phyloP scores from a whole-genome alignment of 805 yeast genomes.

The Kazachstania martiniae region DNA sequence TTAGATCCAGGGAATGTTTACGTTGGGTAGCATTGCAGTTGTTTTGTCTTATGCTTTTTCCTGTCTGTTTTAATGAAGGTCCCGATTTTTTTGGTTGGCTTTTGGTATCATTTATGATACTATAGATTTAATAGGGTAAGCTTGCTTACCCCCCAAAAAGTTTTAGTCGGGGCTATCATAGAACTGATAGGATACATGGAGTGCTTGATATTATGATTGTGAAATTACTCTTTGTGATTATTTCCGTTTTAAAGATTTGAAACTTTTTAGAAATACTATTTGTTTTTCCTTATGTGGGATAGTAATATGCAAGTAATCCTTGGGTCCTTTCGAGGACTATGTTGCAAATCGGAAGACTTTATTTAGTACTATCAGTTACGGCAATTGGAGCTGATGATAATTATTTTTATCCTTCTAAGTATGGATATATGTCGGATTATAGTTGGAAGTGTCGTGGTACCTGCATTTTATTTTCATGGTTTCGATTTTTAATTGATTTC shows the following conservation, averaged over 20 bases:
- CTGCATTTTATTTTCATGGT: constrained; percentile 13
- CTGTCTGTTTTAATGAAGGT: not conserved
- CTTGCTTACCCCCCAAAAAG: constrained; percentile 24
- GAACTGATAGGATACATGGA: not conserved
- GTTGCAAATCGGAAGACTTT: not conserved
- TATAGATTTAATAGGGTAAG: constrained; percentile 19
- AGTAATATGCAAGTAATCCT: not conserved
- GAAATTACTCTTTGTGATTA: not conserved
- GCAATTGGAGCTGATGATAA: not conserved
- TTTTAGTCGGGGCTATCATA: not conserved
- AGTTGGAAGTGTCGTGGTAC: constrained; percentile 24
- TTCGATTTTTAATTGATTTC: constrained; percentile 3
- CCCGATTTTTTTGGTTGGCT: not conserved
- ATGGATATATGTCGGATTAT: constrained; percentile 8
- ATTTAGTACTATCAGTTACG: constrained; percentile 1
- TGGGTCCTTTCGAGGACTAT: not conserved
- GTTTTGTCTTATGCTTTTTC: not conserved
- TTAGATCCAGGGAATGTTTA: not conserved
- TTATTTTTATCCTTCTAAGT: not conserved
- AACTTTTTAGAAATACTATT: too few species aligned
- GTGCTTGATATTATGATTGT: not conserved
- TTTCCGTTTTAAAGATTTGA: not conserved
- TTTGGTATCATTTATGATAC: constrained; percentile 3
- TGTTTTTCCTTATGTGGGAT: not conserved
- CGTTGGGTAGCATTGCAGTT: not conserved